Percentiles rank a stretch among this genome's conserved stretches.
phyloP scores from a whole-genome alignment of 2,329 filamentous ascomycete genomes.

The Microdochium bolleyi region DNA sequence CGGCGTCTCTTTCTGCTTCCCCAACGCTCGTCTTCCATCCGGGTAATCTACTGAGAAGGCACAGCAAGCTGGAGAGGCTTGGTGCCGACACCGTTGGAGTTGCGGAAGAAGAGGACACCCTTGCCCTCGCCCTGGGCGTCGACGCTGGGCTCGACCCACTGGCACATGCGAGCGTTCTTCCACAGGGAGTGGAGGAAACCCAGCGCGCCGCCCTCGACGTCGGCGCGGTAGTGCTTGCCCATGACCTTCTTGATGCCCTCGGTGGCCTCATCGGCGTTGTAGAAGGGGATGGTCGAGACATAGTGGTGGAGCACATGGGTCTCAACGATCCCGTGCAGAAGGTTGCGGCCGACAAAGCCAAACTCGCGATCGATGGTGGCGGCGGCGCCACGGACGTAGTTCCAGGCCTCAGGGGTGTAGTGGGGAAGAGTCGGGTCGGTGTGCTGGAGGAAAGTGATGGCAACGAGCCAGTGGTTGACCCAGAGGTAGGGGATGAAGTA shows the following conservation, averaged over 20 bases:
- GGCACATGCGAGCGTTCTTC: slow-evolving; percentile 76
- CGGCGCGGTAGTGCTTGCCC: slow-evolving; percentile 88
- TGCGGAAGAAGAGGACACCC: slow-evolving; percentile 89
- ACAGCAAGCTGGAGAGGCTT: slow-evolving; percentile 23
- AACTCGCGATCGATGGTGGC: slow-evolving; percentile 97
- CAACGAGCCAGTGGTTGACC: slow-evolving; percentile 99
- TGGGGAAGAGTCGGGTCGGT: slow-evolving; percentile 91
- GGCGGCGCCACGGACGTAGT: slow-evolving; percentile 85
- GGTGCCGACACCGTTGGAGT: slow-evolving; percentile 78
- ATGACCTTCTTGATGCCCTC: slow-evolving; percentile 93
- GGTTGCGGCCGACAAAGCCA: slow-evolving; percentile 83
- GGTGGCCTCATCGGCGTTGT: slow-evolving; percentile 88
- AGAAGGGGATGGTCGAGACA: slow-evolving; percentile 92
- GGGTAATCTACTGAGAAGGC: slow-evolving; percentile 5
- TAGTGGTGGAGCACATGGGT: slow-evolving; percentile 98
- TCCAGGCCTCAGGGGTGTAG: slow-evolving; percentile 83
- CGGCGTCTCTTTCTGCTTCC: slow-evolving; percentile 2
- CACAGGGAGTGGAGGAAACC: slow-evolving; percentile 85
- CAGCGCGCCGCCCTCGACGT: slow-evolving; percentile 65
- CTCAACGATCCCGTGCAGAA: slow-evolving; percentile 95
- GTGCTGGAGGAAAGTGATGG: slow-evolving; percentile 96
- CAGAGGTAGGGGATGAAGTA: slow-evolving; percentile 92
- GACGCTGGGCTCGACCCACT: slow-evolving; percentile 92
- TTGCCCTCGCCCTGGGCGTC: slow-evolving; percentile 73
- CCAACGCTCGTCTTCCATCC: neutral